A percentile compares a stretch with the other conserved stretches of the same genome.
Evolutionary conservation across 257 asterid genomes (phyloP).

Genomic region (Solanum verrucosum): DNA sequence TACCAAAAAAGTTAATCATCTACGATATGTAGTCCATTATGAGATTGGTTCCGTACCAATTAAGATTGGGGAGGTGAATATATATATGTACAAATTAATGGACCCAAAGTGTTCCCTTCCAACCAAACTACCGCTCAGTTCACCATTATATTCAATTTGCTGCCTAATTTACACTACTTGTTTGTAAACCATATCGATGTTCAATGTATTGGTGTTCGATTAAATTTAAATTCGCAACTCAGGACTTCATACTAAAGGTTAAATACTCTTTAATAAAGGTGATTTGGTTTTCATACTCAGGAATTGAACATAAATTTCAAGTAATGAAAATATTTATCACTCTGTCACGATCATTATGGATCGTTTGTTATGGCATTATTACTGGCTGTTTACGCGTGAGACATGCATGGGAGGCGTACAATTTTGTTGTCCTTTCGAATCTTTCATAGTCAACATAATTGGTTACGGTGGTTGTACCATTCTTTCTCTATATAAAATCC

Average conservation of each 20-base stretch:
- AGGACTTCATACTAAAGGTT: rapidly evolving
- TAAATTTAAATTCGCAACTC: rapidly evolving
- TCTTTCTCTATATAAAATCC: not conserved
- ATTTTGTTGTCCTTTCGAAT: not conserved
- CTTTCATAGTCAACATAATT: slow-evolving; percentile 15
- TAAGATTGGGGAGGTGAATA: not conserved
- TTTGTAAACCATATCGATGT: not conserved
- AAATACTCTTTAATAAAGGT: not conserved
- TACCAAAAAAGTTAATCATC: not conserved
- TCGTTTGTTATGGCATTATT: not conserved
- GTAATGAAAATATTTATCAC: rapidly evolving
- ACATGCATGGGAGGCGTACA: not conserved
- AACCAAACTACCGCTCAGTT: slow-evolving; percentile 12
- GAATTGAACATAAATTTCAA: rapidly evolving
- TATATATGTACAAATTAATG: not conserved
- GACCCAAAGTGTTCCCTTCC: slow-evolving; percentile 22
- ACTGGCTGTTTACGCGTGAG: slow-evolving; percentile 10
- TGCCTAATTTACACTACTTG: not conserved
- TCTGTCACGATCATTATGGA: rapidly evolving
- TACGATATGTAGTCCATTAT: not conserved
- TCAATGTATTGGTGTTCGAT: rapidly evolving
- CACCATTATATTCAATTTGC: not conserved
- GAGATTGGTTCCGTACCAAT: not conserved
- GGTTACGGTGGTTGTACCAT: slow-evolving; percentile 16
- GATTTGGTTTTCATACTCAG: not conserved